phyloP scores from a whole-genome alignment of 441 rosid genomes.

The Metrosideros polymorpha region DNA sequence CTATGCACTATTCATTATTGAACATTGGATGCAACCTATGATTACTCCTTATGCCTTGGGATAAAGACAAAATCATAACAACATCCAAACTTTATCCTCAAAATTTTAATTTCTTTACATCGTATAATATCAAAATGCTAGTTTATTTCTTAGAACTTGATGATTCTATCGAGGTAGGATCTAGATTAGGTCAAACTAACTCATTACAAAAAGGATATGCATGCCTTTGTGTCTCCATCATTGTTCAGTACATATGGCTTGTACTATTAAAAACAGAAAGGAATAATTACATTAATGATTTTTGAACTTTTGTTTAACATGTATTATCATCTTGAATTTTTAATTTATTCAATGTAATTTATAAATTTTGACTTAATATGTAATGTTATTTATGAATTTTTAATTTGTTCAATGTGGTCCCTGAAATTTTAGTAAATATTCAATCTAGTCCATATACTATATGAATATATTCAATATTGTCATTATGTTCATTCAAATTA shows the following conservation, averaged over 20 bases:
- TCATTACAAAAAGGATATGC: not conserved
- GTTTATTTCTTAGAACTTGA: not conserved
- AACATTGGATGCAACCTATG: not conserved
- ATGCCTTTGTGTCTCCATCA: not conserved
- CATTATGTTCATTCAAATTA: not conserved
- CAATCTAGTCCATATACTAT: fast-evolving
- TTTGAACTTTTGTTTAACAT: fast-evolving
- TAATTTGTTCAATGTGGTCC: fast-evolving
- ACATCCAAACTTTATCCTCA: not conserved
- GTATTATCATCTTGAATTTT: not conserved
- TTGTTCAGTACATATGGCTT: not conserved
- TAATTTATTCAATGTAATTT: not conserved
- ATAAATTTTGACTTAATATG: fast-evolving
- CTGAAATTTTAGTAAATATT: fast-evolving
- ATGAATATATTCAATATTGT: not conserved
- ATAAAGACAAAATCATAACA: not conserved
- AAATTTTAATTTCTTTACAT: not conserved
- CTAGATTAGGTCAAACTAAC: not conserved
- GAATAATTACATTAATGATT: fast-evolving
- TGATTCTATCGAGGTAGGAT: not conserved
- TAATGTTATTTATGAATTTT: fast-evolving
- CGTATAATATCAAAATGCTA: not conserved
- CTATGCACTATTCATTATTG: not conserved
- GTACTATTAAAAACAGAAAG: not conserved
- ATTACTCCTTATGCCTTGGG: not conserved